Percentiles rank a stretch among this genome's conserved stretches.
Evolutionary conservation across 257 asterid species (phyloP).

Genomic region (Solanum ossicruentum): DNA sequence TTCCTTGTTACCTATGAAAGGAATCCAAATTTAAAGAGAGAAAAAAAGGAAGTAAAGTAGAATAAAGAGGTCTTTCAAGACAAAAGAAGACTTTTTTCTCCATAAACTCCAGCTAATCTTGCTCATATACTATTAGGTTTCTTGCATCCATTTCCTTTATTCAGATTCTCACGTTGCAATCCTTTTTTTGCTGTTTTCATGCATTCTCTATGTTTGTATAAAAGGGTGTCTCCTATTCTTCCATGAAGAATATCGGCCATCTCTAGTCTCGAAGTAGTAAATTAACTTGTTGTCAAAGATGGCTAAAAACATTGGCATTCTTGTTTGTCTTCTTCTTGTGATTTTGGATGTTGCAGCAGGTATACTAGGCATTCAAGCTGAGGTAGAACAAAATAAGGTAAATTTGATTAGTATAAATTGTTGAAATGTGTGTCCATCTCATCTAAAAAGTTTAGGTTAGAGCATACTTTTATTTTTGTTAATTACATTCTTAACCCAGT

Average conservation of each 20-base stretch:
- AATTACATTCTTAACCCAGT: background rate
- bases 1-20: slow-evolving; percentile 54
- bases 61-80: slow-evolving; percentile 19
- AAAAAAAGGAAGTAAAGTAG: slow-evolving; percentile 6
- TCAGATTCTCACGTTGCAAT: slow-evolving; percentile 32
- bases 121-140: slow-evolving; percentile 4
- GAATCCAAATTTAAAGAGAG: slow-evolving; percentile 28
- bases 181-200: background rate
- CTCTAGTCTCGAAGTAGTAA: background rate
- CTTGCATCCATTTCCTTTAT: slow-evolving; percentile 29
- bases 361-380: slow-evolving; percentile 35
- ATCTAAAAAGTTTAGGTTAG: background rate
- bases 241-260: background rate
- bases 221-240: background rate
- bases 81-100: slow-evolving; percentile 45
- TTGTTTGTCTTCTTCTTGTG: slow-evolving; percentile 23
- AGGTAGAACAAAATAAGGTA: slow-evolving; percentile 35
- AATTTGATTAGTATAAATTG: background rate
- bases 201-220: background rate
- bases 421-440: background rate
- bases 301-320: slow-evolving; percentile 13
- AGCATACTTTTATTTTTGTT: background rate
- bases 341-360: slow-evolving; percentile 26
- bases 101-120: slow-evolving; percentile 30
- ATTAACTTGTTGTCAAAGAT: background rate